phyloP scores from a whole-genome alignment of 192 early-diverging fungal genomes.

The Piromyces finnis region DNA sequence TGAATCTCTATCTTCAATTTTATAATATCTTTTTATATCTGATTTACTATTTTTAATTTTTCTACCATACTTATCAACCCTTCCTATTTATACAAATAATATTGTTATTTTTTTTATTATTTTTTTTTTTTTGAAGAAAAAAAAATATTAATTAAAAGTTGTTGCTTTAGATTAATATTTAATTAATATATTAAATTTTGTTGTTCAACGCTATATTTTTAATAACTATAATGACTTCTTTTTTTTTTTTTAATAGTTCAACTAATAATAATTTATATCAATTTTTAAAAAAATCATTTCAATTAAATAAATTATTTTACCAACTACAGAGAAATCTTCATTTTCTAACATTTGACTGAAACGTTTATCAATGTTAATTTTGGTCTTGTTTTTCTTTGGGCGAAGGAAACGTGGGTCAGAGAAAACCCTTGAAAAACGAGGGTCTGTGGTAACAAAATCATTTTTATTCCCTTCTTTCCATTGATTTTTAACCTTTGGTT shows the following conservation, averaged over 20 bases:
- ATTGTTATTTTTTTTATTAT: too few species aligned
- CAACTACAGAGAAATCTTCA: conserved; percentile 31
- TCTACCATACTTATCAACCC: conserved; percentile 63
- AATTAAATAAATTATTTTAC: neutral
- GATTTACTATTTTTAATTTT: conserved; percentile 16
- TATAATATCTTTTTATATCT: conserved; percentile 58
- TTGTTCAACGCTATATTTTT: too few species aligned
- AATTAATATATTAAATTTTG: too few species aligned
- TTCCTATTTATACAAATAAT: too few species aligned
- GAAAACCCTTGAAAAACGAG: neutral
- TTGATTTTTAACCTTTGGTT: neutral
- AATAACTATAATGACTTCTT: too few species aligned
- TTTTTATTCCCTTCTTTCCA: neutral
- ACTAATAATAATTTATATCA: too few species aligned
- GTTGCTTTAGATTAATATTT: too few species aligned
- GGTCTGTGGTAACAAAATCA: neutral
- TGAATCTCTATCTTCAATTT: conserved; percentile 17
- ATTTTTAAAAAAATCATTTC: too few species aligned
- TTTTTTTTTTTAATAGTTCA: too few species aligned
- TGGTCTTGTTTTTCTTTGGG: conserved; percentile 59
- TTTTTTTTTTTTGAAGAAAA: too few species aligned
- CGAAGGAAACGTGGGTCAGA: conserved; percentile 1
- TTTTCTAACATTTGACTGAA: conserved; percentile 65
- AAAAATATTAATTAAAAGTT: too few species aligned
- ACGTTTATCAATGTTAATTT: conserved; percentile 76